Evolutionary conservation across 2,329 filamentous ascomycete genomes (phyloP).

Genomic region (Stachybotrys chlorohalonatus): DNA sequence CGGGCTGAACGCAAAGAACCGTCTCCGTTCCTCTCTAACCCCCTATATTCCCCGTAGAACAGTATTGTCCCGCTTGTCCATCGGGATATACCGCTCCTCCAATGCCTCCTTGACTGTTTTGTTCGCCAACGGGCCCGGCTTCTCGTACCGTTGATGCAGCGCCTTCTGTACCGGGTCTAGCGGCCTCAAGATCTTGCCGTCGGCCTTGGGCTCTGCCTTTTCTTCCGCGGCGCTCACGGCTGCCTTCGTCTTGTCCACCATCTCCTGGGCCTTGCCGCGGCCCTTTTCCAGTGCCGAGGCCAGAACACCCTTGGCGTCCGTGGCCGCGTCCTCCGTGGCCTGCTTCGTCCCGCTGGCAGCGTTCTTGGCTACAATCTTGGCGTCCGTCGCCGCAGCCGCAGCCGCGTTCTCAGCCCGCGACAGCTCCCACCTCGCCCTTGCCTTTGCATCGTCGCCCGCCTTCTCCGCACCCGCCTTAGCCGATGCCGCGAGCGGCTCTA

Average conservation of each 20-base stretch:
- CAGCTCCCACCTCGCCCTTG: slow-evolving; percentile 14
- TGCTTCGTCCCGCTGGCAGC: slow-evolving; percentile 14
- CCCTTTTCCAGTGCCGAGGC: slow-evolving; percentile 29
- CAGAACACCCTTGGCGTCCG: slow-evolving; percentile 27
- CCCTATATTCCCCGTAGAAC: slow-evolving; percentile 29
- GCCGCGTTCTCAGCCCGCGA: slow-evolving; percentile 4
- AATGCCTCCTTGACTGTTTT: slow-evolving; percentile 45
- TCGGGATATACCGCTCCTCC: slow-evolving; percentile 43
- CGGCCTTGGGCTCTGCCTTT: slow-evolving; percentile 20
- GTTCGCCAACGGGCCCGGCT: slow-evolving; percentile 25
- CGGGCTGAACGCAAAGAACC: not conserved
- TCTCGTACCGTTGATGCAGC: slow-evolving; percentile 42
- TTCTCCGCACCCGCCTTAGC: slow-evolving; percentile 22
- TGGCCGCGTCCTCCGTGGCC: slow-evolving; percentile 11
- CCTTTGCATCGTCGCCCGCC: slow-evolving; percentile 22
- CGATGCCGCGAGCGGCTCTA: slow-evolving; percentile 22
- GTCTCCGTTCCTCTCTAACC: not conserved
- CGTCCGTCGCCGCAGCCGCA: slow-evolving; percentile 6
- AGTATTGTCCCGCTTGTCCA: slow-evolving; percentile 35
- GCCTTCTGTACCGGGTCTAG: slow-evolving; percentile 37
- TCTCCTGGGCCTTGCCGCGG: slow-evolving; percentile 30
- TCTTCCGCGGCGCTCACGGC: slow-evolving; percentile 25
- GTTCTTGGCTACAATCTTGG: slow-evolving; percentile 16
- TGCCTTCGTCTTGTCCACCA: slow-evolving; percentile 26
- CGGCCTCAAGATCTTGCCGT: slow-evolving; percentile 12